Base-by-base conservation (phyloP, 169 alveolate species). In the Pseudocohnilembus persalinus region DNA sequence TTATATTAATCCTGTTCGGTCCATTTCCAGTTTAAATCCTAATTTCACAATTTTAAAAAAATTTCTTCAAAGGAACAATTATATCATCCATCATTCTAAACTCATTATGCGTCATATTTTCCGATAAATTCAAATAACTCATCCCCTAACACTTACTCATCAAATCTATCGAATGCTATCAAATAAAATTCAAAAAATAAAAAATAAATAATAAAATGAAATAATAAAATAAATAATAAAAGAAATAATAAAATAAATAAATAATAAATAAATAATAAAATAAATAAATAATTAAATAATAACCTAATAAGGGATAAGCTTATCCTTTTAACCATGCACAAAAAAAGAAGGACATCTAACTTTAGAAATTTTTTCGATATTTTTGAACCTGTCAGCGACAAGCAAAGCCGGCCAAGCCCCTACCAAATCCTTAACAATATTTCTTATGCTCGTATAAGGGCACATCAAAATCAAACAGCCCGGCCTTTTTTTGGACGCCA, bases 291-390 rank as follows among this genome's bases (percentile, higher is more conserved):
- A n/a, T n/a, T n/a, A n/a, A n/a, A n/a, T n/a, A n/a, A n/a, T n/a
- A n/a, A n/a, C n/a, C n/a, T n/a, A 30, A 6, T 80, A 91, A 1
- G 96, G 96, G 34, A 95, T 92, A 29, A 93, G 79, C 33, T 82
- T 86, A 77, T 95, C 96, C n/a, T 86, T 89, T 79, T 92, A 74
- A 0, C 96, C 97, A 89, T 95, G 97, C 24, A 93, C 84, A 30
- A 93, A 79, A 82, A 92, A 90, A n/a, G 92, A 88, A 30, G 97
- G 96, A 34, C 94, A 87, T 72, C 79, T 83, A 24, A 95, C 96
- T 81, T 89, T 86, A 26, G 84, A 31, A 29, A 93, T 93, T 31
- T 88, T 83, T 80, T 95, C 96, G 30, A 90, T 82, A 88, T 93
- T 95, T 64, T 92, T 89, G 77, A 95, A 95, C 75, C 96, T 83